Percentiles rank a stretch among this genome's conserved stretches.
These are phyloP conservation scores for Casuarina equisetifolia DNA, from an alignment of 306 rosid genomes.

Conservation along the genomic window DNA sequence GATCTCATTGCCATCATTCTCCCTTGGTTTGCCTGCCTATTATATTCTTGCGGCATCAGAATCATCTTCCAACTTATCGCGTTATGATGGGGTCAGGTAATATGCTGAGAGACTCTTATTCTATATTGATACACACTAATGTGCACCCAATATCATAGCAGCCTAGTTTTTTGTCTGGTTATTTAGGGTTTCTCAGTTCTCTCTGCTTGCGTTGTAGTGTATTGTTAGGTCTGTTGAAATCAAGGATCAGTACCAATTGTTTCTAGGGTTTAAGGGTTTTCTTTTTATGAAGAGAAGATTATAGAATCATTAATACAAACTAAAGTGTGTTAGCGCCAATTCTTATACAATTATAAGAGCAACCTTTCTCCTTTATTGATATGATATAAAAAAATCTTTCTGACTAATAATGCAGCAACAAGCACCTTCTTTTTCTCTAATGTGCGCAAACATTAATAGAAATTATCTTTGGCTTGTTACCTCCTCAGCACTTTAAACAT, in stretches of 20 bases:
- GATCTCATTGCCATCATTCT: slow-evolving; percentile 91
- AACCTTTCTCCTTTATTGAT: no score
- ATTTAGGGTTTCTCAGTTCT: background rate
- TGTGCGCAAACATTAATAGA: background rate
- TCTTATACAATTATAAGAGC: background rate
- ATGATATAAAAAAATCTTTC: no score
- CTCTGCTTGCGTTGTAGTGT: background rate
- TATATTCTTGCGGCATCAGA: slow-evolving; percentile 90
- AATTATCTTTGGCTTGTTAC: background rate
- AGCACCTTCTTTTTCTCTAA: no score
- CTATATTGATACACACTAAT: background rate
- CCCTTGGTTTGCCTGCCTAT: slow-evolving; percentile 98
- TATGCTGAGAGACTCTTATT: slow-evolving; percentile 1
- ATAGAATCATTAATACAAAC: background rate
- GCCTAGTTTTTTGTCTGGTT: background rate
- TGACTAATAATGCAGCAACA: no score
- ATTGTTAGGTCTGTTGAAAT: background rate
- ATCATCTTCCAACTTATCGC: slow-evolving; percentile 93
- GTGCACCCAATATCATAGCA: background rate
- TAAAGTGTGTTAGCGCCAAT: background rate
- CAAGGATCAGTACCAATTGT: background rate
- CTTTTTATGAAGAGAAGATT: background rate
- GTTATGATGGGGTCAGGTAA: slow-evolving; percentile 94
- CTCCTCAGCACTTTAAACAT: background rate
- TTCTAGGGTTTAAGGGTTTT: background rate